Conservation (phyloP, 371 early-diverging fungal genomes). For the Apophysomyces trapeziformis region DNA sequence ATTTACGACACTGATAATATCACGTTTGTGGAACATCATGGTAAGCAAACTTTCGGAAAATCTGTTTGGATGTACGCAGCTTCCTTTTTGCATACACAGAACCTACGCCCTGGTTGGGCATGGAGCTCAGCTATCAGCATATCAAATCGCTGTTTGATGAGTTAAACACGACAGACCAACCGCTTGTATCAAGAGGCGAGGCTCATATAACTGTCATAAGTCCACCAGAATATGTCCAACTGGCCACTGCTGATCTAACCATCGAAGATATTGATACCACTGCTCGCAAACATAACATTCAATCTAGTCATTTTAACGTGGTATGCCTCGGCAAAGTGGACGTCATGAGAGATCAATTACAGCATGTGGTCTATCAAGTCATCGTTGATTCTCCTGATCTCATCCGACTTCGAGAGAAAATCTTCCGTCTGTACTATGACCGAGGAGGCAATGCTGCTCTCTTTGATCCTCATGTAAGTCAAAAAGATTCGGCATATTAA, state of each 20-base stretch:
- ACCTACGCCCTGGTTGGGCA: constrained; percentile 60
- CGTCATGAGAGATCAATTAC: constrained; percentile 30
- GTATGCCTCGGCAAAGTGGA: constrained; percentile 72
- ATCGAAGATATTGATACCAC: constrained; percentile 71
- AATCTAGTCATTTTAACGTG: constrained; percentile 54
- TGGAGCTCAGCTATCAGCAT: constrained; percentile 63
- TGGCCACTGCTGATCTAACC: constrained; percentile 66
- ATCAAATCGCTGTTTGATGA: constrained; percentile 57
- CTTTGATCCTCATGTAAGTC: constrained; percentile 55
- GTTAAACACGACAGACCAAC: constrained; percentile 55
- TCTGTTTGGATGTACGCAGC: background rate
- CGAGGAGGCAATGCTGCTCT: constrained; percentile 65
- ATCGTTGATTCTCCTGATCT: constrained; percentile 44
- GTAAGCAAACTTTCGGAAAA: background rate
- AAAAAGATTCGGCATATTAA: background rate
- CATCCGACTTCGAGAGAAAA: constrained; percentile 50
- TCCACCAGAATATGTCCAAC: constrained; percentile 73
- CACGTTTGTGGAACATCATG: constrained; percentile 55
- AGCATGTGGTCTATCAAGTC: constrained; percentile 46
- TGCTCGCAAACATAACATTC: constrained; percentile 60
- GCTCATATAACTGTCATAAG: constrained; percentile 79
- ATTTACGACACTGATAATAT: constrained; percentile 51
- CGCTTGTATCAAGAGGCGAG: constrained; percentile 63
- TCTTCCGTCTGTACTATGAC: constrained; percentile 52
- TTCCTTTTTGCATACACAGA: constrained; percentile 7